phyloP scores from a whole-genome alignment of 129 eudicot species.

The Flaveria ramosissima region DNA sequence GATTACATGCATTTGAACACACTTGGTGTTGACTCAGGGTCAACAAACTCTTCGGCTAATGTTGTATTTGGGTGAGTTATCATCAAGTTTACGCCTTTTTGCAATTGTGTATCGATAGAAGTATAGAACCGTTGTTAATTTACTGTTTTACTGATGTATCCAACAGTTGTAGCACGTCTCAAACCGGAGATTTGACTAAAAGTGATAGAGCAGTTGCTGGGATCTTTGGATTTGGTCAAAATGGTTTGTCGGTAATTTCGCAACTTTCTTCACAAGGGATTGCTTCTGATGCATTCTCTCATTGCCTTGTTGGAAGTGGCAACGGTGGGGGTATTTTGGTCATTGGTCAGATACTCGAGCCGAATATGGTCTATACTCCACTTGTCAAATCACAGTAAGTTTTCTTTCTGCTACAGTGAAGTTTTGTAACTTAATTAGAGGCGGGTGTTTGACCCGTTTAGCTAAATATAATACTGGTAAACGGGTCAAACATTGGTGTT shows the following conservation, averaged over 20 bases:
- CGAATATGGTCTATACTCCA: conserved; percentile 87
- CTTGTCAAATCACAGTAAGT: conserved; percentile 89
- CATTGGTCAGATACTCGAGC: conserved; percentile 87
- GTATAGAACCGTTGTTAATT: neutral
- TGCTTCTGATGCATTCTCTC: conserved; percentile 83
- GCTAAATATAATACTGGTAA: neutral
- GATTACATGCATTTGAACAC: conserved; percentile 74
- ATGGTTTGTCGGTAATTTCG: conserved; percentile 80
- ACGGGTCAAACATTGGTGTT: neutral
- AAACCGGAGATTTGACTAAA: conserved; percentile 82
- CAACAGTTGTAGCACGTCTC: conserved; percentile 88
- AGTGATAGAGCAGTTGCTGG: conserved; percentile 95
- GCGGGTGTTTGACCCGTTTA: neutral
- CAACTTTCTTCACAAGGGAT: conserved; percentile 86
- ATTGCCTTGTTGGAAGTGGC: conserved; percentile 78
- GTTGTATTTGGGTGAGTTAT: conserved; percentile 87
- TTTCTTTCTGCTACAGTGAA: conserved; percentile 21
- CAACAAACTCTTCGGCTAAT: conserved; percentile 67
- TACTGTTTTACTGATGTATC: conserved; percentile 22
- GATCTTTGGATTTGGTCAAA: conserved; percentile 96
- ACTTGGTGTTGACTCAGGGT: conserved; percentile 49
- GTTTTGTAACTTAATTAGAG: neutral
- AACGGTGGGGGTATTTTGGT: conserved; percentile 93
- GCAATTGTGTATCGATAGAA: neutral
- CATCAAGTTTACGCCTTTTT: conserved; percentile 1